Percentiles rank a stretch among this genome's conserved stretches.
phyloP scores from a whole-genome alignment of 2,329 filamentous ascomycete species.

The Fusarium circinatum region DNA sequence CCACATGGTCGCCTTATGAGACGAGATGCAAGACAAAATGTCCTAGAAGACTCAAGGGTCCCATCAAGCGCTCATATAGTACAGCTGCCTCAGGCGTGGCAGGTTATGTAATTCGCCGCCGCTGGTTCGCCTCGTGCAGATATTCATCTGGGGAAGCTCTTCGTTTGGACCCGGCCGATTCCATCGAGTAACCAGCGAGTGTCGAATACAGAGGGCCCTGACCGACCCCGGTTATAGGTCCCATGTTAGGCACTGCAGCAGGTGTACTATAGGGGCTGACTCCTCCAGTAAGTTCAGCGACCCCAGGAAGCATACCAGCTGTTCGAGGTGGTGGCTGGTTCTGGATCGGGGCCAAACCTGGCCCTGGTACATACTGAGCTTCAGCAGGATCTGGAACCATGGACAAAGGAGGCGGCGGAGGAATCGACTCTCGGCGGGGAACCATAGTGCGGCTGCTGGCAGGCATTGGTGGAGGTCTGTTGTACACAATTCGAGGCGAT shows the following conservation, averaged over 20 bases:
- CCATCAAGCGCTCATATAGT: slow-evolving; percentile 24
- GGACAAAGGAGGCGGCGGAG: slow-evolving; percentile 44
- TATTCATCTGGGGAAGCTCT: slow-evolving; percentile 59
- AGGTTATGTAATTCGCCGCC: slow-evolving; percentile 49
- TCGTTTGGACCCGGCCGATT: slow-evolving; percentile 60
- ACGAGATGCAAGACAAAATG: slow-evolving; percentile 8
- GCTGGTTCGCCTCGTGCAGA: slow-evolving; percentile 57
- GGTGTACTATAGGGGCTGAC: slow-evolving; percentile 70
- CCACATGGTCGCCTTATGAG: slow-evolving; percentile 13
- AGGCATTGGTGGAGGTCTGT: slow-evolving; percentile 49
- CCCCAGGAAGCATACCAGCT: slow-evolving; percentile 65
- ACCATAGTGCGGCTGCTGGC: slow-evolving; percentile 50
- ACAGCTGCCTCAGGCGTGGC: neutral
- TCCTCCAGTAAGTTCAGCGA: slow-evolving; percentile 72
- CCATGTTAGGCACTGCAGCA: slow-evolving; percentile 47
- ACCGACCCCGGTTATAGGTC: slow-evolving; percentile 47
- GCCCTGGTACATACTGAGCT: slow-evolving; percentile 49
- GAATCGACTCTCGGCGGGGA: slow-evolving; percentile 55
- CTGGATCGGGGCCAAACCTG: slow-evolving; percentile 65
- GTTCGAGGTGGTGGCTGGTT: slow-evolving; percentile 52
- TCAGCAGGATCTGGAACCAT: slow-evolving; percentile 48
- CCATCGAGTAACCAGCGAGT: slow-evolving; percentile 51
- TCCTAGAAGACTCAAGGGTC: slow-evolving; percentile 20
- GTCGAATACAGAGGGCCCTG: slow-evolving; percentile 49
- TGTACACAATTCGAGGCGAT: slow-evolving; percentile 55